Base-by-base conservation (phyloP, 306 rosid genomes). In the Inga laurina region DNA sequence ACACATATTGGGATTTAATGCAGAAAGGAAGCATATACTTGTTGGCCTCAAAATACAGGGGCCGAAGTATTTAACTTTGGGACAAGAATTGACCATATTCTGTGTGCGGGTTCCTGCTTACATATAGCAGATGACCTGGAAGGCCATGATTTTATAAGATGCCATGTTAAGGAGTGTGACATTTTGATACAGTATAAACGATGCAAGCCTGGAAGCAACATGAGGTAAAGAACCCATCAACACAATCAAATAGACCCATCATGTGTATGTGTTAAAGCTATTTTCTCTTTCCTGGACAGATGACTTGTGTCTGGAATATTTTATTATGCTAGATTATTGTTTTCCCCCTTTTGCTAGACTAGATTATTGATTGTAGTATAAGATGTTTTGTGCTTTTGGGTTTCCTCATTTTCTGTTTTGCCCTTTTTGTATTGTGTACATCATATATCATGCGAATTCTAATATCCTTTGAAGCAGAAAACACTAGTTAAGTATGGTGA, bases 51-150 rank as follows among this genome's bases (percentile, higher is more conserved):
- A 90, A 96, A 69, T 86, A 83, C 97, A 39, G 99, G 98, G 54
- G 98, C 97, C 39, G 99, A 94, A 88, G 91, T 88, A 74, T 96
- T 96, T 87, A 94, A 94, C 92, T 96, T 88, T 44, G 98, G 98
- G 75, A 82, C 93, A 64, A 91, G 98, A 92, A 96, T 94, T 64
- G 98, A 96, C 86, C 99, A 91, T 88, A 91, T 92, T 84, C 85
- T 96, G 62, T 94, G 91, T 79, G 89, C 98, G 21, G 94, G 98
- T 71, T 84, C 92, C 57, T 96, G 98, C 92, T 87, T 91, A 62
- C 97, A 96, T 81, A 86, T 85, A 84, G 86, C 83, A 61, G 90
- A 82, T 82, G 86, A 88, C 86, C 87, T 74, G 84, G 82, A 91
- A 86, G 90, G 83, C 85, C 99, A 96, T 88, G 73, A 82, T 81